A percentile compares a stretch with the other conserved stretches of the same genome.
phyloP scores from a whole-genome alignment of 257 asterid species.

The Schizonepeta tenuifolia region DNA sequence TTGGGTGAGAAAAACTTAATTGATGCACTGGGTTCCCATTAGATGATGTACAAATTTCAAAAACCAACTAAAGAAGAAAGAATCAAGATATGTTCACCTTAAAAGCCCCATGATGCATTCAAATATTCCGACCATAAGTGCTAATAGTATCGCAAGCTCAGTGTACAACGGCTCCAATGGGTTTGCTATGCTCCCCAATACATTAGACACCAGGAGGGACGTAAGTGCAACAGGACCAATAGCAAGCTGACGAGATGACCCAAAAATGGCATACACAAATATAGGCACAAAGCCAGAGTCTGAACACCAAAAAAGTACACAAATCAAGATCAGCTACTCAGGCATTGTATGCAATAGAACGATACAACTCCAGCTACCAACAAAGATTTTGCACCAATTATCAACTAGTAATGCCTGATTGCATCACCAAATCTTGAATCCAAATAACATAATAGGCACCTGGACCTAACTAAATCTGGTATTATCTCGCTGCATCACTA shows the following conservation, averaged over 20 bases:
- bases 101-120: slow-evolving; percentile 92
- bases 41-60: background rate
- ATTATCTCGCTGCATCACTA: background rate
- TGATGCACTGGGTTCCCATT: slow-evolving; percentile 17
- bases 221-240: slow-evolving; percentile 99
- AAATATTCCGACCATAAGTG: slow-evolving; percentile 93
- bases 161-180: slow-evolving; percentile 86
- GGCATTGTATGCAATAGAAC: slow-evolving; percentile 16
- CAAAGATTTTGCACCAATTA: background rate
- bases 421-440: slow-evolving; percentile 26
- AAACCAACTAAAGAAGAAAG: slow-evolving; percentile 32
- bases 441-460: background rate
- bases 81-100: slow-evolving; percentile 55
- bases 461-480: background rate
- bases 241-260: slow-evolving; percentile 99
- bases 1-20: background rate
- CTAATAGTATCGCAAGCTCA: slow-evolving; percentile 91
- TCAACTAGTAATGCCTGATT: slow-evolving; percentile 24
- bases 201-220: slow-evolving; percentile 93
- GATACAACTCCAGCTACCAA: background rate
- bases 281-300: slow-evolving; percentile 98
- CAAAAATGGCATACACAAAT: slow-evolving; percentile 88
- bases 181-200: slow-evolving; percentile 78
- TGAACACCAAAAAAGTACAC: slow-evolving; percentile 41
- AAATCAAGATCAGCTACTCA: slow-evolving; percentile 9